These are phyloP conservation scores for Drechmeria coniospora DNA, from an alignment of 2,329 filamentous ascomycete species.

Conservation along the genomic window DNA sequence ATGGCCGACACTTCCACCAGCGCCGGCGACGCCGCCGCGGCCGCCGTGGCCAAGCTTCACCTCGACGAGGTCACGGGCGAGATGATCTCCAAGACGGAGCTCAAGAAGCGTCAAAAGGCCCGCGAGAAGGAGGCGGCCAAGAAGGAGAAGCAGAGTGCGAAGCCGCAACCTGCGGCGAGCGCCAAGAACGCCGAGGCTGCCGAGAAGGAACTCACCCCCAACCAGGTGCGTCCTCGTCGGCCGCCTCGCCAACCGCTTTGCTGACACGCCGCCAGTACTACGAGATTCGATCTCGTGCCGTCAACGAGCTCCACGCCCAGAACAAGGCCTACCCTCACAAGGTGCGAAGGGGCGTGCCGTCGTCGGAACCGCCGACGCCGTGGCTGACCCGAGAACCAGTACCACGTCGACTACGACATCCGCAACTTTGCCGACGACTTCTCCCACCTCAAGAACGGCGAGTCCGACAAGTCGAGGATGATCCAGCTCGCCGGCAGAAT, in stretches of 20 bases:
- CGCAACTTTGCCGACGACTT: constrained; percentile 67
- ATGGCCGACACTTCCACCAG: constrained; percentile 19
- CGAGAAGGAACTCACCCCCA: constrained; percentile 41
- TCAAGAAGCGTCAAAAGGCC: constrained; percentile 94
- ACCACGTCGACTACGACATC: constrained; percentile 72
- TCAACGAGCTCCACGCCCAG: constrained; percentile 32
- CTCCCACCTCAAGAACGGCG: constrained; percentile 72
- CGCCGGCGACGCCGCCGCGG: constrained; percentile 28
- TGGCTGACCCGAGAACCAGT: constrained; percentile 23
- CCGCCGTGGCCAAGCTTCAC: constrained; percentile 55
- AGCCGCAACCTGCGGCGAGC: constrained; percentile 50
- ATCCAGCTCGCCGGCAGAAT: constrained; percentile 73
- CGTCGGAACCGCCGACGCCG: neutral
- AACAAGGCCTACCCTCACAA: constrained; percentile 64
- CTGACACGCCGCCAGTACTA: constrained; percentile 46
- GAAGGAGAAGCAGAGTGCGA: constrained; percentile 65
- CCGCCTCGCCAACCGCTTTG: too few relatives aligned
- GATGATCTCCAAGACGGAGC: constrained; percentile 64
- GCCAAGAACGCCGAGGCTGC: constrained; percentile 48
- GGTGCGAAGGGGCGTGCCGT: constrained; percentile 11
- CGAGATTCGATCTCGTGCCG: constrained; percentile 75
- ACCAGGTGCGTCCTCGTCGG: constrained; percentile 31
- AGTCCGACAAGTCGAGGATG: constrained; percentile 59
- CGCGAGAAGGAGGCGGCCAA: constrained; percentile 79
- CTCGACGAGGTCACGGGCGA: constrained; percentile 92